Evolutionary conservation across 2,329 filamentous ascomycete species (phyloP).

Genomic region (Coniochaeta ligniaria): DNA sequence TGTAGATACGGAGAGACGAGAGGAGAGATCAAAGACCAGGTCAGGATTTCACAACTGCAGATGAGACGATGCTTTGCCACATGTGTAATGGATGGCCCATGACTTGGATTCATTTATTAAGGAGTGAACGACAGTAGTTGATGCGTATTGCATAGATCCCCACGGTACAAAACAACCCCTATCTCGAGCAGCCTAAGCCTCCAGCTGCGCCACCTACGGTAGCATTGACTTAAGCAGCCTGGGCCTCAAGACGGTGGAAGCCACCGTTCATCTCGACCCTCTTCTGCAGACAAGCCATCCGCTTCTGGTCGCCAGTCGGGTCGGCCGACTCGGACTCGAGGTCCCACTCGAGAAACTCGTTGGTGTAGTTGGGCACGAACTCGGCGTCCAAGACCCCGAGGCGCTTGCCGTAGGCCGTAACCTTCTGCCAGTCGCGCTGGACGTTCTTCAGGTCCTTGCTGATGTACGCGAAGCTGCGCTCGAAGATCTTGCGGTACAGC

Average conservation of each 20-base stretch:
- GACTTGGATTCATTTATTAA: too few species aligned
- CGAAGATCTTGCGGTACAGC: slow-evolving; percentile 73
- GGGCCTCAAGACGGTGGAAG: slow-evolving; percentile 32
- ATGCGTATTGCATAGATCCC: too few species aligned
- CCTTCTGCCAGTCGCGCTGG: slow-evolving; percentile 67
- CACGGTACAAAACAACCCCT: too few species aligned
- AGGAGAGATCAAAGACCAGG: too few species aligned
- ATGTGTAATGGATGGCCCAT: too few species aligned
- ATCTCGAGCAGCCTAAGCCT: too few species aligned
- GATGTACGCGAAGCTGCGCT: slow-evolving; percentile 72
- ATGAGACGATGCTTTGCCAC: too few species aligned
- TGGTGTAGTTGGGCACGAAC: slow-evolving; percentile 70
- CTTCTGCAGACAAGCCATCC: slow-evolving; percentile 63
- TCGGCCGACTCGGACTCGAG: slow-evolving; percentile 59
- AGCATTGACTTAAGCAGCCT: slow-evolving; percentile 18
- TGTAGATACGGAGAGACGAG: too few species aligned
- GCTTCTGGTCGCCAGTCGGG: slow-evolving; percentile 67
- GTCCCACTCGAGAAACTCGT: slow-evolving; percentile 59
- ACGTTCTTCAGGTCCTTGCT: slow-evolving; percentile 70
- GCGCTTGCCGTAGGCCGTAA: slow-evolving; percentile 69
- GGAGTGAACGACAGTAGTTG: too few species aligned
- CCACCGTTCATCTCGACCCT: slow-evolving; percentile 58
- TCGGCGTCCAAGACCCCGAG: slow-evolving; percentile 56
- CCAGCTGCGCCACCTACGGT: too few species aligned
- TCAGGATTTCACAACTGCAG: too few species aligned